Evolutionary conservation across 768 basidiomycete genomes (phyloP).

Genomic region (Boletus patriciae): DNA sequence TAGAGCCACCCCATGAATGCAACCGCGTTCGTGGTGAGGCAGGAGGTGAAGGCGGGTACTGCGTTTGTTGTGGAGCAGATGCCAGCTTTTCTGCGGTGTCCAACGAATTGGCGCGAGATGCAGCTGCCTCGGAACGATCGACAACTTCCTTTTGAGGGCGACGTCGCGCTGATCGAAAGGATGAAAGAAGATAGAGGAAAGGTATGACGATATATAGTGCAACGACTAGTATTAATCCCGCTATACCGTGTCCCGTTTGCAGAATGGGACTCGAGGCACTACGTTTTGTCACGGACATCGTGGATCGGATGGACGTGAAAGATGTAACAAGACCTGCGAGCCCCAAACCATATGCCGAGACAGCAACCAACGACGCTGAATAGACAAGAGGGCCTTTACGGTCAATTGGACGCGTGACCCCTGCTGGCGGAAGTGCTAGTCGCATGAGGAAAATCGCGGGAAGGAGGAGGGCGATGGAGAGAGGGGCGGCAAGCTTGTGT

Average conservation of each 20-base stretch:
- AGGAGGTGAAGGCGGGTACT: conserved; percentile 32
- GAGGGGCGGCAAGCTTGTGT: conserved; percentile 49
- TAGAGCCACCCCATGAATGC: conserved; percentile 41
- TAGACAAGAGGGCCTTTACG: conserved; percentile 34
- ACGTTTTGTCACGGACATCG: conserved; percentile 33
- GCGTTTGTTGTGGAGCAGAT: conserved; percentile 33
- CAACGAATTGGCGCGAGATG: conserved; percentile 39
- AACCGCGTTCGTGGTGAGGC: conserved; percentile 33
- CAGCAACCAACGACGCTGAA: conserved; percentile 38
- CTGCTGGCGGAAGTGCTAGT: conserved; percentile 40
- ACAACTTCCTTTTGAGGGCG: conserved; percentile 19
- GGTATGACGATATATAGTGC: conserved; percentile 58
- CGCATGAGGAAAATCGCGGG: conserved; percentile 44
- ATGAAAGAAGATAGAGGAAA: conserved; percentile 36
- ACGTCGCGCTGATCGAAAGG: conserved; percentile 13
- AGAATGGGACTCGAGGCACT: conserved; percentile 38
- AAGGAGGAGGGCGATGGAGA: conserved; percentile 48
- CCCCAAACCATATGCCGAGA: conserved; percentile 59
- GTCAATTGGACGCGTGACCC: conserved; percentile 21
- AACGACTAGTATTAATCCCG: conserved; percentile 63
- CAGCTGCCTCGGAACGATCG: conserved; percentile 25
- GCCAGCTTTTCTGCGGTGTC: conserved; percentile 44
- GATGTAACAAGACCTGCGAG: conserved; percentile 60
- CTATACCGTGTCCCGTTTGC: conserved; percentile 62
- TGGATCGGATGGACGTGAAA: conserved; percentile 54